These are phyloP conservation scores for Pyrus hybrid DNA, from an alignment of 331 rosid species.

Conservation along the genomic window DNA sequence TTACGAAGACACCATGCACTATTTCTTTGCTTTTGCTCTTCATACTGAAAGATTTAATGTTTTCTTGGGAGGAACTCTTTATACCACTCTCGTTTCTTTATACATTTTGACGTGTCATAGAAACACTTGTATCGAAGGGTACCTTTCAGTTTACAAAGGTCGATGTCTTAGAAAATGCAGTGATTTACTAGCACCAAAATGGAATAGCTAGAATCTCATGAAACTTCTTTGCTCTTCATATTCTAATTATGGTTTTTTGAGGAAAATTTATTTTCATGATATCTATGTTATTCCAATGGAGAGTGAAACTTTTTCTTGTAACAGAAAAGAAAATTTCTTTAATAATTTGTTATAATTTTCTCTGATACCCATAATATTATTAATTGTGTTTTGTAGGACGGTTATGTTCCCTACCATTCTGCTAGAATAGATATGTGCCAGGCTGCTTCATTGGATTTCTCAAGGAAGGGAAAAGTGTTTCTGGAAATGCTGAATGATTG, in stretches of 20 bases:
- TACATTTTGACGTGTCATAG: neutral
- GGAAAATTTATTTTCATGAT: neutral
- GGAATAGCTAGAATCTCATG: neutral
- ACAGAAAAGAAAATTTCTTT: neutral
- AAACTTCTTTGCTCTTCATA: neutral
- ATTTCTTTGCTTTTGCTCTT: neutral
- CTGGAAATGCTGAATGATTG: slow-evolving; percentile 74
- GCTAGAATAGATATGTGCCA: slow-evolving; percentile 90
- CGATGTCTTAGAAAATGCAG: neutral
- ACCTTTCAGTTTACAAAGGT: neutral
- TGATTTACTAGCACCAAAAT: neutral
- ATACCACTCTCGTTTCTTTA: neutral
- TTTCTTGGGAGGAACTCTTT: neutral
- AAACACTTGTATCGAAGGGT: neutral
- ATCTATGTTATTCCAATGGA: neutral
- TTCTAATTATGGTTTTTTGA: neutral
- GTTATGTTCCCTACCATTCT: slow-evolving; percentile 95
- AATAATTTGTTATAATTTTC: too few species aligned
- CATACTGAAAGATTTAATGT: neutral
- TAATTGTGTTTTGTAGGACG: slow-evolving; percentile 50
- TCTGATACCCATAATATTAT: neutral
- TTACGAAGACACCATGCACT: neutral
- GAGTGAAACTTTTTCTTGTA: neutral
- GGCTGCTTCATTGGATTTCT: slow-evolving; percentile 69
- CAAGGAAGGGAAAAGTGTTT: slow-evolving; percentile 65